Conservation (phyloP, 2,329 filamentous ascomycete species). For the Acrocalymma vagum region DNA sequence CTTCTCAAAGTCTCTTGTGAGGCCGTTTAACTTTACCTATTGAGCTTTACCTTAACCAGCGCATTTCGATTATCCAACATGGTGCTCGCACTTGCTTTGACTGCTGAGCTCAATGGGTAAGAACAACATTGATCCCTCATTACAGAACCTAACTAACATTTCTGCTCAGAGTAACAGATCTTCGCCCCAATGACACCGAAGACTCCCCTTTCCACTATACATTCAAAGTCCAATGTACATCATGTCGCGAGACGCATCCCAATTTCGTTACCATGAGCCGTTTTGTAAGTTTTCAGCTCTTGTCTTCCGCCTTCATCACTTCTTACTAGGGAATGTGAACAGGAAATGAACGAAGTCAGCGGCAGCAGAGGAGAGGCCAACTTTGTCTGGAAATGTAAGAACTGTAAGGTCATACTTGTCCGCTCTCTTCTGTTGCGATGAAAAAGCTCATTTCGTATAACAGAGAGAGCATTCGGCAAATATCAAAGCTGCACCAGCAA, state of each 20-base stretch:
- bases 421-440: not conserved
- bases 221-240: slow-evolving; percentile 98
- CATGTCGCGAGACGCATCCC: slow-evolving; percentile 87
- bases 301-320: not conserved
- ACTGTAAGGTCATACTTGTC: slow-evolving; percentile 78
- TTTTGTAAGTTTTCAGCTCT: slow-evolving; percentile 70
- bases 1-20: slow-evolving; percentile 9
- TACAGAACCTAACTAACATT: not conserved
- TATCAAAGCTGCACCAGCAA: slow-evolving; percentile 76
- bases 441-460: slow-evolving; percentile 12
- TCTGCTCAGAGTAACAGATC: slow-evolving; percentile 79
- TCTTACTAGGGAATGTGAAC: not conserved
- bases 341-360: slow-evolving; percentile 91
- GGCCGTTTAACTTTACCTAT: too few relatives aligned
- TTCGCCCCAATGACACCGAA: slow-evolving; percentile 82
- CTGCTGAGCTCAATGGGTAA: slow-evolving; percentile 48
- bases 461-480: slow-evolving; percentile 86
- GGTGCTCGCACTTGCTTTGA: slow-evolving; percentile 49
- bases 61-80: slow-evolving; percentile 20
- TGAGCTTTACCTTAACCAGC: slow-evolving; percentile 3
- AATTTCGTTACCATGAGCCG: slow-evolving; percentile 88
- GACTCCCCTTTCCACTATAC: slow-evolving; percentile 93
- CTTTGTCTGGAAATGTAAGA: slow-evolving; percentile 99
- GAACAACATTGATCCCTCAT: not conserved
- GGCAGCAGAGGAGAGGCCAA: slow-evolving; percentile 96